Conservation (phyloP, 208 protist genomes). For the Entamoeba histolytica region DNA sequence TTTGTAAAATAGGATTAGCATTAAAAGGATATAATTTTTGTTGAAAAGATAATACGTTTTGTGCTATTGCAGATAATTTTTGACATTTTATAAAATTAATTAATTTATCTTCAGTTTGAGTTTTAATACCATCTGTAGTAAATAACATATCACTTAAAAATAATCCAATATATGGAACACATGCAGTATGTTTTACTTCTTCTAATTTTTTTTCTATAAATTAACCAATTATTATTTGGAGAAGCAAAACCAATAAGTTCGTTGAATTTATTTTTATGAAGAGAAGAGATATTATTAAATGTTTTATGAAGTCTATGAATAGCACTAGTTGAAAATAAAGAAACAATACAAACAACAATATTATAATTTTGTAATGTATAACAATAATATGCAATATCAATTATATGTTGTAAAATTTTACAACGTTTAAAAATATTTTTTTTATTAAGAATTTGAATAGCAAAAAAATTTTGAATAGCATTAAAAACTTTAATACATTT, state of each 20-base stretch:
- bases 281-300: background rate
- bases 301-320: background rate
- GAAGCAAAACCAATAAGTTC: background rate
- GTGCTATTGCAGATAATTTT: background rate
- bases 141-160: background rate
- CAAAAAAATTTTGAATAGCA: background rate
- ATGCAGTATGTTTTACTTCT: background rate
- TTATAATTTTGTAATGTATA: background rate
- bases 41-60: background rate
- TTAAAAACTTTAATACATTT: background rate
- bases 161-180: background rate
- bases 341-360: background rate
- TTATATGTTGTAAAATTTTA: background rate
- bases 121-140: background rate
- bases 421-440: background rate
- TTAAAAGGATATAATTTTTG: background rate
- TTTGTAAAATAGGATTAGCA: background rate
- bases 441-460: background rate
- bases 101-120: background rate
- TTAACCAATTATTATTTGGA: background rate
- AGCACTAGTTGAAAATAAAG: background rate
- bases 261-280: too few species aligned
- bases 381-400: background rate
- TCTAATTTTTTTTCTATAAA: background rate
- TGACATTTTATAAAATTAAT: background rate